Percentiles rank a stretch among this genome's conserved stretches.
Evolutionary conservation across 768 basidiomycete genomes (phyloP).

Genomic region (Boletus edulis): DNA sequence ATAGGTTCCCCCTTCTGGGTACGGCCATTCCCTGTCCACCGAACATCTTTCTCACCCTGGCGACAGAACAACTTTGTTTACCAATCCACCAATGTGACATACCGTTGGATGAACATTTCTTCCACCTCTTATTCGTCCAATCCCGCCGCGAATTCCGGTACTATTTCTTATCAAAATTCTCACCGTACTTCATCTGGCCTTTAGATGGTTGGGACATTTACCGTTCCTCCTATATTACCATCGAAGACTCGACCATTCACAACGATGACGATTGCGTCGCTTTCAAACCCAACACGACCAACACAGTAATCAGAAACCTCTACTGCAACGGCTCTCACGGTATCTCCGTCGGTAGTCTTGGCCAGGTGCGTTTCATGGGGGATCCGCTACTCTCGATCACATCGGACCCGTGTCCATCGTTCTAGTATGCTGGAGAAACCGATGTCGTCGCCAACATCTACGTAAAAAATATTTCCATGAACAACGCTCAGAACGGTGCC

Average conservation of each 20-base stretch:
- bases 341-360: constrained; percentile 49
- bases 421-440: constrained; percentile 35
- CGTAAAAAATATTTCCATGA: constrained; percentile 42
- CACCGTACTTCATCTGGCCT: not conserved
- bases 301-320: constrained; percentile 40
- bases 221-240: constrained; percentile 34
- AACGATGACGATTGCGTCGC: constrained; percentile 43
- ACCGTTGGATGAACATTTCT: constrained; percentile 37
- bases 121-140: constrained; percentile 34
- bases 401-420: not conserved
- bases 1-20: constrained; percentile 44
- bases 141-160: constrained; percentile 36
- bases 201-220: constrained; percentile 52
- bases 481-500: constrained; percentile 47
- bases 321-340: constrained; percentile 39
- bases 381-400: not conserved
- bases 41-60: not conserved
- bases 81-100: constrained; percentile 41
- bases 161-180: not conserved
- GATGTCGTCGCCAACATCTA: constrained; percentile 46
- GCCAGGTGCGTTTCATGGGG: constrained; percentile 28
- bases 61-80: constrained; percentile 40
- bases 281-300: constrained; percentile 33
- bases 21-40: constrained; percentile 12
- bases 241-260: constrained; percentile 37